Evolutionary conservation across 2,329 filamentous ascomycete genomes (phyloP).

Genomic region (Trichoderma brevicompactum): DNA sequence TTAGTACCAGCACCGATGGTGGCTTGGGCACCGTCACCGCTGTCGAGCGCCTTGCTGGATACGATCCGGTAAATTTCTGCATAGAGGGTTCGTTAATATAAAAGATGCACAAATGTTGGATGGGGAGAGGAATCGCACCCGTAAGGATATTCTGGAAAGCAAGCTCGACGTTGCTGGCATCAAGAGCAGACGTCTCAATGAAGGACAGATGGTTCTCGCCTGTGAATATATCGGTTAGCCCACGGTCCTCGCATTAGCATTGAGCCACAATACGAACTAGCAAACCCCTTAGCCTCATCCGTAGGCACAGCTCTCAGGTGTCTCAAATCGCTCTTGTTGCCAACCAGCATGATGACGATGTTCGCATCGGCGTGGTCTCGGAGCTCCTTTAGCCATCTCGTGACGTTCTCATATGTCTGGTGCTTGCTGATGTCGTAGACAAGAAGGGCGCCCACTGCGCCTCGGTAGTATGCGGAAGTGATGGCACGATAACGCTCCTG

Average conservation of each 20-base stretch:
- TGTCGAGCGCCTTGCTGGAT: conserved; percentile 94
- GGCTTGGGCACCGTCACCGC: conserved; percentile 79
- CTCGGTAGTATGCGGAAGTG: conserved; percentile 98
- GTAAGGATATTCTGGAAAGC: conserved; percentile 99
- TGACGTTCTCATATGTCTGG: conserved; percentile 99
- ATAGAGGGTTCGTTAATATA: conserved; percentile 25
- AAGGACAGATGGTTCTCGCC: conserved; percentile 98
- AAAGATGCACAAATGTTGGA: background rate
- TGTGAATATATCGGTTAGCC: conserved; percentile 45
- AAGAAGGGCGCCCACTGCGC: conserved; percentile 93
- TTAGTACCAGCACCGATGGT: conserved; percentile 79
- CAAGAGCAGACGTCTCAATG: conserved; percentile 97
- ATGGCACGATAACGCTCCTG: conserved; percentile 99
- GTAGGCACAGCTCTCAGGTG: conserved; percentile 96
- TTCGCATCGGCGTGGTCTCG: conserved; percentile 97
- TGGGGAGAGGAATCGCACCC: conserved; percentile 60
- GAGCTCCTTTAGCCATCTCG: conserved; percentile 97
- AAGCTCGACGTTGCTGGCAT: conserved; percentile 98
- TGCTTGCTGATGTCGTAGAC: conserved; percentile 99
- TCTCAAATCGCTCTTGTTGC: conserved; percentile 99
- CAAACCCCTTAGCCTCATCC: conserved; percentile 97
- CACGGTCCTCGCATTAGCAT: background rate
- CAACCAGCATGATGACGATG: conserved; percentile 99
- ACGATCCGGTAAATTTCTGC: conserved; percentile 99
- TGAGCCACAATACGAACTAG: conserved; percentile 63